Percentiles rank a stretch among this genome's conserved stretches.
These are phyloP conservation scores for Fusarium sp. DNA, from an alignment of 2,329 filamentous ascomycete species.

Conservation along the genomic window DNA sequence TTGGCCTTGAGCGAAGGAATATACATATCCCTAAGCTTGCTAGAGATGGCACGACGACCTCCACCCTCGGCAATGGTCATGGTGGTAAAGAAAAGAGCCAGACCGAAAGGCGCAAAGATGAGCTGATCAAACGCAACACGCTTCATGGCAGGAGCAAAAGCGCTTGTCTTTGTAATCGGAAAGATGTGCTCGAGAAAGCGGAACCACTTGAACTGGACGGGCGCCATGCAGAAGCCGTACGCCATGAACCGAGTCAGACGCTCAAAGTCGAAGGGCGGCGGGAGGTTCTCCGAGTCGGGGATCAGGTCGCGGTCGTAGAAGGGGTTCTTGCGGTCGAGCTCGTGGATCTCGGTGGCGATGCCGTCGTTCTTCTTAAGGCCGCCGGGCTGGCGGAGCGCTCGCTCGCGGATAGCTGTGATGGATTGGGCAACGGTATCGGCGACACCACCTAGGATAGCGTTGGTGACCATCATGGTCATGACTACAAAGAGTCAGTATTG, in stretches of 20 bases:
- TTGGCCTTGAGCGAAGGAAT: conserved; percentile 95
- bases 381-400: conserved; percentile 72
- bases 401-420: conserved; percentile 84
- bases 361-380: conserved; percentile 74
- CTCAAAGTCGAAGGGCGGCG: conserved; percentile 95
- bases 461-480: conserved; percentile 98
- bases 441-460: conserved; percentile 93
- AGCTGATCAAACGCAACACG: conserved; percentile 93
- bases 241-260: conserved; percentile 95
- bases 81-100: conserved; percentile 91
- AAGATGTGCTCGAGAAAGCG: conserved; percentile 84
- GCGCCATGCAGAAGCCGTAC: conserved; percentile 96
- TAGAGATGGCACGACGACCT: conserved; percentile 79
- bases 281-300: conserved; percentile 69
- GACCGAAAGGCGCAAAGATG: conserved; percentile 89
- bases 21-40: conserved; percentile 95
- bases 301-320: conserved; percentile 74
- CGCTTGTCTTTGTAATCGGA: conserved; percentile 82
- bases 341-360: conserved; percentile 87
- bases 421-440: conserved; percentile 96
- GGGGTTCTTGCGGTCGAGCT: conserved; percentile 84
- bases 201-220: conserved; percentile 96
- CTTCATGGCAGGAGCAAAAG: conserved; percentile 84
- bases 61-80: conserved; percentile 98
- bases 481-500: conserved; percentile 64